These are phyloP conservation scores for Penicillium decumbens DNA, from an alignment of 2,329 filamentous ascomycete genomes.

Conservation along the genomic window DNA sequence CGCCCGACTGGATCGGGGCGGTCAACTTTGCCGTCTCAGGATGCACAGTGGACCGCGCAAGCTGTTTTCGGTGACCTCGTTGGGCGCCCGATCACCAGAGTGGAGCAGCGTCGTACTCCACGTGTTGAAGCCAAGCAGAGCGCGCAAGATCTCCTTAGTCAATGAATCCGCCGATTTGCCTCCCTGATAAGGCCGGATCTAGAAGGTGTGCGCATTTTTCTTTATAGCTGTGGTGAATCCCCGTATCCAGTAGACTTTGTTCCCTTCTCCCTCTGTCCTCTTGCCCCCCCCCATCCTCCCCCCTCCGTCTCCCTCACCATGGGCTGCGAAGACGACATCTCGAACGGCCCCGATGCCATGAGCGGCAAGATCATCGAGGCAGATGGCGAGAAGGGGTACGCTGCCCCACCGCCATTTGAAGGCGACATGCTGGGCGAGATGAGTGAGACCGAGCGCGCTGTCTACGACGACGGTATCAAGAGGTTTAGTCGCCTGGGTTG, in stretches of 20 bases:
- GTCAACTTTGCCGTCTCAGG: conserved; percentile 2
- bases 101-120: conserved; percentile 24
- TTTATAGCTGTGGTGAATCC: conserved; percentile 6
- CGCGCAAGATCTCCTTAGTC: conserved; percentile 12
- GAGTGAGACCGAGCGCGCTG: conserved; percentile 12
- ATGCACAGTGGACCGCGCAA: neutral
- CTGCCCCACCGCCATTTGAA: conserved; percentile 17
- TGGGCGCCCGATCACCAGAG: conserved; percentile 1
- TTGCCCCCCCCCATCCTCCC: neutral
- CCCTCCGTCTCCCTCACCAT: conserved; percentile 11
- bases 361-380: conserved; percentile 14
- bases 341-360: conserved; percentile 12
- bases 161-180: conserved; percentile 11
- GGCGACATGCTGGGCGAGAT: conserved; percentile 15
- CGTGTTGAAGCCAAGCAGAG: conserved; percentile 11
- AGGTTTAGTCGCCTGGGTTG: conserved; percentile 39
- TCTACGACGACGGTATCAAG: conserved; percentile 13
- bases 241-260: neutral
- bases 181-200: conserved; percentile 17
- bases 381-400: conserved; percentile 12
- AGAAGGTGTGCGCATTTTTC: conserved; percentile 1
- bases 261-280: neutral
- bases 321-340: conserved; percentile 19
- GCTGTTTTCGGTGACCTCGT: neutral
- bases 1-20: conserved; percentile 1